Base-by-base conservation (phyloP, 371 early-diverging fungal genomes). In the Mucor mucedo region DNA sequence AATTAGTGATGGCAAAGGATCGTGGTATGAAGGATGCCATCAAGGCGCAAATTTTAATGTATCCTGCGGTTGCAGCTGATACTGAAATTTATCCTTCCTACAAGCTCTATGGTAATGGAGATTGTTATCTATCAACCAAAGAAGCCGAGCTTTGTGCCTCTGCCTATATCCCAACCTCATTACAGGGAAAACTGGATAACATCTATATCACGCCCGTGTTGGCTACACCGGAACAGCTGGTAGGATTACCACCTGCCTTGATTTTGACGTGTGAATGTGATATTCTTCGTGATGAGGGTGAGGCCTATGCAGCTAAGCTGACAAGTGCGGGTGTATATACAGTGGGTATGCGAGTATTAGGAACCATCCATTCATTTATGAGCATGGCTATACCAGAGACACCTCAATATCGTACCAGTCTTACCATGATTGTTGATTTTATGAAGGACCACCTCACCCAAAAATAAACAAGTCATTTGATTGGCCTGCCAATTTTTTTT, bases 271-370 rank as follows among this genome's bases (percentile, higher is more conserved):
- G 60, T 39, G 67, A 73, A 35, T 57, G 60, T 14, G 70, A 73
- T 58, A 62, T 66, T 29, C 66, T 73, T 49, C 62, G 73, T 27
- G 73, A 73, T 50, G 70, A 64, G 60, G 73, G 64, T 45, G 70
- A 70, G 48, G 66, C 50, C 4, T 73, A 66, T 58, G 67, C 11
- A 21, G 14, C 58, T 27, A 58, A 58, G 8, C 40, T 73, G 13
- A 30, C 53, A 10, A n/a, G 42, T 27, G 73, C 70, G 10, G 73
- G 63, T 32, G 73, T 73, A 5, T 39, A 58, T 21, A 52, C 62
- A 0, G 60, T 60, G 13, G 60, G 55, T 5, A 53, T 64, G 13
- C 63, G 73, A 10, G 45, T 62, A 4, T 29, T 60, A 5, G 66
- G 70, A 4, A 40, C 63, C 5, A 56, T 69, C 7, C 66, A 72